These are phyloP conservation scores for Cyberlindnera meyerae DNA, from an alignment of 805 yeast species.

Conservation along the genomic window DNA sequence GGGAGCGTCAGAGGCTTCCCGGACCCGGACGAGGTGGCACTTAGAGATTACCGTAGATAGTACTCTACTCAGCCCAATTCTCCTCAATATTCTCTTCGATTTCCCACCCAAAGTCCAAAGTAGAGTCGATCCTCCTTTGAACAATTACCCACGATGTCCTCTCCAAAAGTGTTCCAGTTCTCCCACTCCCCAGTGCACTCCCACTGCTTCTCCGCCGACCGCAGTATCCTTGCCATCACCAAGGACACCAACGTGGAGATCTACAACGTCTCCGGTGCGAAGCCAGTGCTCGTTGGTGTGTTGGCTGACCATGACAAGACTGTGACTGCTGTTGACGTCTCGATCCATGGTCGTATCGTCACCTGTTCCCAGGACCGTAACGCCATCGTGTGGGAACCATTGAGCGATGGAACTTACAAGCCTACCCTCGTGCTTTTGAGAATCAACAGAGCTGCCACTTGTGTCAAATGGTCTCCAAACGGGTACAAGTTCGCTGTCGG, in stretches of 20 bases:
- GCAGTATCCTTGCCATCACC: conserved; percentile 69
- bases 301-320: conserved; percentile 87
- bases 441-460: conserved; percentile 92
- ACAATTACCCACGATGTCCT: conserved; percentile 10
- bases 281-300: conserved; percentile 59
- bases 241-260: conserved; percentile 73
- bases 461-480: conserved; percentile 90
- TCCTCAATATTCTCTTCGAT: too few species aligned
- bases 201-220: conserved; percentile 78
- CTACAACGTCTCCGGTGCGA: conserved; percentile 49
- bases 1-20: too few species aligned
- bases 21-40: too few species aligned
- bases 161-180: conserved; percentile 47
- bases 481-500: conserved; percentile 98
- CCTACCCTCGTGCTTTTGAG: conserved; percentile 90
- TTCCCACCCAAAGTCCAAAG: too few species aligned
- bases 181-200: conserved; percentile 87
- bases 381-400: conserved; percentile 92
- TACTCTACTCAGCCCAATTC: too few species aligned
- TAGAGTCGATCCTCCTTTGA: conserved; percentile 25
- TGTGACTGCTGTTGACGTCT: conserved; percentile 91
- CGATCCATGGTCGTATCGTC: conserved; percentile 82
- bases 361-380: conserved; percentile 98
- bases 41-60: too few species aligned
- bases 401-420: conserved; percentile 55